Evolutionary conservation across 31 red algal genomes (phyloP).

Genomic region (Endocladia muricata): DNA sequence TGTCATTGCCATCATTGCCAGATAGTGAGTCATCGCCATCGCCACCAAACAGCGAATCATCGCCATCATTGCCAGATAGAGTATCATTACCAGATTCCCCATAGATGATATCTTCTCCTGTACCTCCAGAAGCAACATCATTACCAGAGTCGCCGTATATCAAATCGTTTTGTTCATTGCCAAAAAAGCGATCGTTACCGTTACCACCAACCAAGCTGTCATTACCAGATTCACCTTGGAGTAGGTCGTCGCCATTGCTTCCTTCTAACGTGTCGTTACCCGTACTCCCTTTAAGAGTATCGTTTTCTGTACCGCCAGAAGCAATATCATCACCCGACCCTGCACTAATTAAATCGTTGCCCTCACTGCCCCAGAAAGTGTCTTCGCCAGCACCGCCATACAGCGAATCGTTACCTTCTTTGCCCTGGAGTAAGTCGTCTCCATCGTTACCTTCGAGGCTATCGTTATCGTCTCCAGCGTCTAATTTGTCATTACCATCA

Average conservation of each 20-base stretch:
- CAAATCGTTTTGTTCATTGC: constrained; percentile 1
- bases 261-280: no score
- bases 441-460: no score
- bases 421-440: no score
- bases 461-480: no score
- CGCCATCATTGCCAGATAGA: constrained; percentile 17
- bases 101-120: constrained; percentile 8
- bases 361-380: no score
- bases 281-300: not conserved
- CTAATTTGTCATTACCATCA: no score
- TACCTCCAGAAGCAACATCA: not conserved
- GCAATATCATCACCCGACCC: not conserved
- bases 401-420: no score
- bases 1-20: not conserved
- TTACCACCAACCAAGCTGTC: not conserved
- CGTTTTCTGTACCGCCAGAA: not conserved
- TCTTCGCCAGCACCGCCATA: no score
- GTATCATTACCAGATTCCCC: constrained; percentile 4
- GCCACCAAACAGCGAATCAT: constrained; percentile 7
- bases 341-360: no score
- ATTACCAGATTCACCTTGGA: no score
- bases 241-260: no score
- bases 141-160: not conserved
- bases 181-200: not conserved
- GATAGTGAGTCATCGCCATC: not conserved